Base-by-base conservation (phyloP, 495 filamentous ascomycete species). In the Bryoglossum gracile region DNA sequence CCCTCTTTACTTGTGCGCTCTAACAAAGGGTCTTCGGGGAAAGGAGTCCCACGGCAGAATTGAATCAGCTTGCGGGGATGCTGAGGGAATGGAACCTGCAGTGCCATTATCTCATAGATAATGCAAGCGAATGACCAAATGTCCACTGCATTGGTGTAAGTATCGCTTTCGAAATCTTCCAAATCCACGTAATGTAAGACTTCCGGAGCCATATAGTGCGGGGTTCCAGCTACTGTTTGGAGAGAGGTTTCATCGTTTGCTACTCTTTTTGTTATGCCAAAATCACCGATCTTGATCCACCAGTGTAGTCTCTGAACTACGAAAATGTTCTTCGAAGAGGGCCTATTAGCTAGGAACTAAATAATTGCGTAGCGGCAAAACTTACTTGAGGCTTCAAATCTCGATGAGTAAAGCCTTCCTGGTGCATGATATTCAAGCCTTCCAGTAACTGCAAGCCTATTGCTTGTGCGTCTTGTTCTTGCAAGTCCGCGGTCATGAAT, bases 241-340 rank as follows among this genome's bases (percentile, higher is more conserved):
- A 61, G 41, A 1, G 34, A 52, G 1, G 48, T 62, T 6, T 36
- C 43, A 21, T 65, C 55, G 34, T 62, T 58, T 1, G 62, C 43
- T 4, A 39, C 45, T 3, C 64, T 60, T 47, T 72, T 74, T 36
- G 55, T 62, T 38, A 77, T 68, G 0, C 74, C 74, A 44, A 78
- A 76, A 58, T 76, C 74, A 9, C 68, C 68, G 35, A 76, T 71
- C 53, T 77, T 76, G 5, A 76, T 68, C 55, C 65, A 66, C 57
- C 69, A 75, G 19, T 63, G 64, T 8, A 51, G 44, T 11, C 28
- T 48, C 0, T 51, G 45, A 8, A 61, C 46, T 1, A 68, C 62
- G 13, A 68, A 62, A 10, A 65, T 62, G 33, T 69, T 68, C 64
- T 69, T 4, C 9, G 25, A 34, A 26, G 26, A n/a, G n/a, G n/a